Evolutionary conservation across 2,329 filamentous ascomycete genomes (phyloP), one percentile per base, ranked within the genome.

Genomic region (Alternaria sp.): DNA sequence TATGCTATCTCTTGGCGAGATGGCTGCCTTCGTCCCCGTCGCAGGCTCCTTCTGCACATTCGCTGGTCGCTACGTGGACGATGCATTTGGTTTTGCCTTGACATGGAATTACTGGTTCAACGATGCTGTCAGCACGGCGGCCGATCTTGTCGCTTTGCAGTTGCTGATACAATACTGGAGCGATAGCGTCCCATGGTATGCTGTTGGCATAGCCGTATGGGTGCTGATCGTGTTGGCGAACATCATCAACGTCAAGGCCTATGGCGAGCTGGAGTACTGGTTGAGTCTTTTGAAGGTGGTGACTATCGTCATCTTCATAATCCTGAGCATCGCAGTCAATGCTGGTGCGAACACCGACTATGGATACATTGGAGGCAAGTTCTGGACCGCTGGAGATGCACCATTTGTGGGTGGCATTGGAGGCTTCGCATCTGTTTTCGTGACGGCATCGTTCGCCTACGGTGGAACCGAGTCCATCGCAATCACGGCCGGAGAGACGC

Each of bases 381-480:
- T 90, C 76, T 93, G 90, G 90, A 84, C 79, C 43, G 76, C 87
- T n/a, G 90, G 90, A 0, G 90, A 89, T 2, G 87, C 89, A 0
- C 72, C 73, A 0, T 76, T 72, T 15, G 75, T 75, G 8, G 69
- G 70, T 18, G 73, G 72, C 1, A 72, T 75, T 28, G 73, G 72
- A 23, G 74, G 88, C 18, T 84, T 94, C 18, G 93, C 90, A 75
- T 89, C 87, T 62, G 90, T 92, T 63, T 92, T 93, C 71, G 90
- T 93, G 50, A 92, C 88, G 0, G 90, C 91, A 2, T 90, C 91
- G 5, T 93, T 93, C 72, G 70, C 91, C 55, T 93, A 92, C 73
- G 87, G 89, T 6, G 91, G 91, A 11, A 93, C 91, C 1, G 91
- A 94, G 76, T 84, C 93, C 11, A 90, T 93, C 53, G 92, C 91